phyloP scores from a whole-genome alignment of 1,139 yeast species.

The Yamadazyma conglobata region DNA sequence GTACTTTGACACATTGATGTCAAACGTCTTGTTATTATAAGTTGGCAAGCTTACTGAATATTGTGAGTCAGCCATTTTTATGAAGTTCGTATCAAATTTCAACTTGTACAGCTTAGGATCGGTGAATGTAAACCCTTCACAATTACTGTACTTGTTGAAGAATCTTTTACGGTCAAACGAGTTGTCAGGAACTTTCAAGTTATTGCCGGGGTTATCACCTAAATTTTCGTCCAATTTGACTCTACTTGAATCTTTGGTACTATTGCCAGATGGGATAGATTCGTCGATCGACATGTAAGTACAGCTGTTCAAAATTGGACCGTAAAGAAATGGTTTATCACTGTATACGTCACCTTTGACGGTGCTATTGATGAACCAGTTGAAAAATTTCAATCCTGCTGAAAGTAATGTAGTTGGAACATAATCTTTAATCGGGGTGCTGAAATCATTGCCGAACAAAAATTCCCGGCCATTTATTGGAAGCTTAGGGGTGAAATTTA shows the following conservation, averaged over 20 bases:
- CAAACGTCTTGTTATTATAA: slow-evolving; percentile 35
- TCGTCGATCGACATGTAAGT: slow-evolving; percentile 30
- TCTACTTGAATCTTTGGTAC: slow-evolving; percentile 11
- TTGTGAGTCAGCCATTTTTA: slow-evolving; percentile 40
- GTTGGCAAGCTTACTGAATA: slow-evolving; percentile 44
- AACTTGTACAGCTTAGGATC: slow-evolving; percentile 25
- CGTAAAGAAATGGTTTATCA: slow-evolving; percentile 62
- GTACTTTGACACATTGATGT: slow-evolving; percentile 36
- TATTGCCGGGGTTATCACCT: slow-evolving; percentile 16
- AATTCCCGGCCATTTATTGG: slow-evolving; percentile 50
- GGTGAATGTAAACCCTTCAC: slow-evolving; percentile 31
- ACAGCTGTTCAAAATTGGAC: slow-evolving; percentile 58
- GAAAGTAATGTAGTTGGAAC: slow-evolving; percentile 49
- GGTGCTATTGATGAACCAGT: slow-evolving; percentile 61
- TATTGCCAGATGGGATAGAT: slow-evolving; percentile 13
- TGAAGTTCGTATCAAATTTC: slow-evolving; percentile 38
- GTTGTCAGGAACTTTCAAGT: slow-evolving; percentile 22
- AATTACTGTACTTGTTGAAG: slow-evolving; percentile 27
- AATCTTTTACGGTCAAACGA: slow-evolving; percentile 32
- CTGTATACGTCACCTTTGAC: slow-evolving; percentile 60
- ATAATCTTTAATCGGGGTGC: slow-evolving; percentile 53
- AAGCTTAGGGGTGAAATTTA: slow-evolving; percentile 38
- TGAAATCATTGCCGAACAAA: slow-evolving; percentile 69
- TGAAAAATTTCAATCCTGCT: slow-evolving; percentile 51
- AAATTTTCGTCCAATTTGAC: slow-evolving; percentile 21